A percentile compares a stretch with the other conserved stretches of the same genome.
Conservation (phyloP, 176 grass and related monocot species). For the Oryza coarctata region DNA sequence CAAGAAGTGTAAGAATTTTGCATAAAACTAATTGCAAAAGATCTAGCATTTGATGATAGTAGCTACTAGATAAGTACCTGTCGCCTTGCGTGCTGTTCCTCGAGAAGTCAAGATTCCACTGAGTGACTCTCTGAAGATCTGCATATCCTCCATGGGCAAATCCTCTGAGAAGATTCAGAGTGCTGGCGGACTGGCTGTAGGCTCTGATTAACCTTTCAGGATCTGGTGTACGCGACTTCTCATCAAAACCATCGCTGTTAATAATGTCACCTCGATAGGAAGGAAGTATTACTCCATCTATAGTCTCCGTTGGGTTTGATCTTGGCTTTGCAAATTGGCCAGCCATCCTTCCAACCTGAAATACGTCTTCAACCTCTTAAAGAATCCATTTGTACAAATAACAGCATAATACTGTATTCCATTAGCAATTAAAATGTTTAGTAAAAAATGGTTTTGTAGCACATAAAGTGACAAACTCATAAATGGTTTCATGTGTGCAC, state of each 20-base stretch:
- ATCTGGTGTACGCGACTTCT: constrained; percentile 48
- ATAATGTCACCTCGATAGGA: constrained; percentile 58
- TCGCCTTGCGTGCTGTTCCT: constrained; percentile 43
- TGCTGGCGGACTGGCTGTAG: constrained; percentile 50
- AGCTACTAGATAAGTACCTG: constrained; percentile 11
- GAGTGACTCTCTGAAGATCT: constrained; percentile 43
- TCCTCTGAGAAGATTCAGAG: constrained; percentile 52
- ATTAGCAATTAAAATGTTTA: not conserved
- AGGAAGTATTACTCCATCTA: constrained; percentile 46
- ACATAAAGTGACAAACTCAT: not conserved
- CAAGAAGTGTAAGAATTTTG: constrained; percentile 17
- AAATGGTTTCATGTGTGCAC: not conserved
- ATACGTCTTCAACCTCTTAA: constrained; percentile 9
- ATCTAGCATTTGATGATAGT: not conserved
- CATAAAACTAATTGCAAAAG: constrained; percentile 1
- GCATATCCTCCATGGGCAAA: constrained; percentile 49
- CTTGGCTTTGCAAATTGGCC: constrained; percentile 60
- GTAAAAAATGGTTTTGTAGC: not conserved
- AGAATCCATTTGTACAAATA: not conserved
- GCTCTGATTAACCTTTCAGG: constrained; percentile 45
- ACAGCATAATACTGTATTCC: not conserved
- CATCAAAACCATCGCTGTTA: constrained; percentile 42
- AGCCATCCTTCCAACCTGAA: constrained; percentile 61
- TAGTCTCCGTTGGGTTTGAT: constrained; percentile 42
- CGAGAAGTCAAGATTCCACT: constrained; percentile 56